Base-by-base conservation (phyloP, 2,329 filamentous ascomycete genomes). In the Colletotrichum tropicicola region DNA sequence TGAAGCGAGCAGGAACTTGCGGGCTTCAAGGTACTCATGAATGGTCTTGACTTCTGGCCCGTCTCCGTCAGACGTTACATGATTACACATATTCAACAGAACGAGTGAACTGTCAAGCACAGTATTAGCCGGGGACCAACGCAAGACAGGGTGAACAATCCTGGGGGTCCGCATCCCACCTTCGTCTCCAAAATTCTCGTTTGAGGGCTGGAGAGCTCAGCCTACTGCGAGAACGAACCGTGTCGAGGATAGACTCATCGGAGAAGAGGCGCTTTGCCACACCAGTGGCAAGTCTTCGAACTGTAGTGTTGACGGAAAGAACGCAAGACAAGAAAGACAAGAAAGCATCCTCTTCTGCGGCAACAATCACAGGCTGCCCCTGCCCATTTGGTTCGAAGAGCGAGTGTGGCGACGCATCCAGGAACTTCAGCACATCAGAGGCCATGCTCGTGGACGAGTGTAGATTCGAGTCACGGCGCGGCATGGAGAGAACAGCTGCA, bases 1-100 rank as follows among this genome's bases (percentile, higher is more conserved):
- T 19, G 80, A 81, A 41, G 78, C 82, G 9, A 90, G 70, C 1
- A 91, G 75, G 4, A 83, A 71, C 10, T 89, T 72, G 19, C 87
- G 82, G 39, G 86, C 83, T 70, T 85, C 81, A 5, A 91, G 75
- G 68, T 88, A 90, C 37, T 82, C 81, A 69, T 85, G 82, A 43
- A 90, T 82, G 7, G 79, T 78, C 64, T 74, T 77, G 6, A 88
- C 73, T 8, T 79, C 77, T 7, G 76, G 68, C n/a, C 81, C 77
- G 37, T 82, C 79, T 17, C 78, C 79, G 19, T 82, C 77, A 15
- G 79, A 72, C 44, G 74, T 75, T 49, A 85, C 78, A 53, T 78
- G 79, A 48, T 87, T 84, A 59, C 84, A 86, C 68, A 88, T 77
- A 9, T 76, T 76, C 17, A 82, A 78, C 19, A 88, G 69, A 10